phyloP scores from a whole-genome alignment of 768 basidiomycete species.

The Boletus sp. region DNA sequence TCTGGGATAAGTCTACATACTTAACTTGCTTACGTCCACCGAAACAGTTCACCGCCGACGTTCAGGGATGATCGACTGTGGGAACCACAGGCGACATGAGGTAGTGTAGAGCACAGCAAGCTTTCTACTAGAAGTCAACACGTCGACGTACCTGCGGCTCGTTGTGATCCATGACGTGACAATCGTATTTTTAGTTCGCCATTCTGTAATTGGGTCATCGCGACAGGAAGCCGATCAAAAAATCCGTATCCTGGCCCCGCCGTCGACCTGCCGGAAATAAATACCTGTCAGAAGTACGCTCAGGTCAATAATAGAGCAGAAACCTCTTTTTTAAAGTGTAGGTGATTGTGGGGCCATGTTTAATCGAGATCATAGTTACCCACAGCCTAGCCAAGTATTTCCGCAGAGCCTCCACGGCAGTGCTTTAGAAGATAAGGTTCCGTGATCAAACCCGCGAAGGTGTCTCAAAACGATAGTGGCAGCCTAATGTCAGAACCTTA shows the following conservation, averaged over 20 bases:
- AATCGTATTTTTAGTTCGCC: neutral
- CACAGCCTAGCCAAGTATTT: neutral
- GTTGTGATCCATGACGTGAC: neutral
- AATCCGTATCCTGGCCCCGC: neutral
- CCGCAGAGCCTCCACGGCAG: neutral
- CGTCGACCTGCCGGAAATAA: too few relatives aligned
- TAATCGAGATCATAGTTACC: neutral
- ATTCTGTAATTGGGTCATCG: neutral
- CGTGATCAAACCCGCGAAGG: neutral
- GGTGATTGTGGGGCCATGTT: neutral
- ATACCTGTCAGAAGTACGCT: neutral
- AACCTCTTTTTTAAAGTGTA: neutral
- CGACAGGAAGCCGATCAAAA: neutral
- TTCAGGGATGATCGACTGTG: slow-evolving; percentile 11
- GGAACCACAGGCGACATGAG: neutral
- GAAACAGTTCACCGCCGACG: neutral
- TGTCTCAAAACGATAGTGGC: neutral
- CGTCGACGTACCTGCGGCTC: neutral
- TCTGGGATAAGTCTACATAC: neutral
- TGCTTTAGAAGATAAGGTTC: neutral
- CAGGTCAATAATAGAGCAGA: neutral
- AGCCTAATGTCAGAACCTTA: neutral
- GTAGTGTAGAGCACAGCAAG: neutral
- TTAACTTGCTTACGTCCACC: neutral
- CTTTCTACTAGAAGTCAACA: neutral